A percentile compares a stretch with the other conserved stretches of the same genome.
phyloP scores from a whole-genome alignment of 441 rosid species.

The Bocquillonia castaneifolia region DNA sequence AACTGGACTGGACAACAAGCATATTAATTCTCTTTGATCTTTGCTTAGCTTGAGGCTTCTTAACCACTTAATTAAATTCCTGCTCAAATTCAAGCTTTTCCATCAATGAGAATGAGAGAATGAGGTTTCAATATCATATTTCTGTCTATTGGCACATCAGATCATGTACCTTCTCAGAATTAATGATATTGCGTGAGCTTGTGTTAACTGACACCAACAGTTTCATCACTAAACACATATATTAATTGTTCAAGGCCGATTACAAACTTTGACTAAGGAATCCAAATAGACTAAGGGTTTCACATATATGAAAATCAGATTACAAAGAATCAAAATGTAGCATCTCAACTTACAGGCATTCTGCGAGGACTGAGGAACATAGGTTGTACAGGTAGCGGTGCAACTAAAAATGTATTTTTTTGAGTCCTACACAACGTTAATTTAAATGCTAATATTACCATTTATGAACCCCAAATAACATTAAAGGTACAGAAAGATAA shows the following conservation, averaged over 20 bases:
- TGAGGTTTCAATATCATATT: constrained; percentile 55
- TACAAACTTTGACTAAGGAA: constrained; percentile 52
- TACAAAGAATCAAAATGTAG: not conserved
- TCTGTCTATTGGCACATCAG: constrained; percentile 72
- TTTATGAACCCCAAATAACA: too few species aligned
- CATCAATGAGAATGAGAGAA: too few species aligned
- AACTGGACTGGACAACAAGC: too few species aligned
- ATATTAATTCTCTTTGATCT: constrained; percentile 82
- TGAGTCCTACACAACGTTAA: not conserved
- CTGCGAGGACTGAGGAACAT: not conserved
- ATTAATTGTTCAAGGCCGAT: constrained; percentile 48
- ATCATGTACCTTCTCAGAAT: constrained; percentile 54
- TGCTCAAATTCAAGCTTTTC: constrained; percentile 64
- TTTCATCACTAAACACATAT: constrained; percentile 41
- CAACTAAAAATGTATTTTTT: not conserved
- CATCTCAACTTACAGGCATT: constrained; percentile 19
- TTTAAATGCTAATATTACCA: not conserved
- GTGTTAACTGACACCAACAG: constrained; percentile 54
- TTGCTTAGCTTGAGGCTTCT: constrained; percentile 66
- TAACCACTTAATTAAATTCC: constrained; percentile 49
- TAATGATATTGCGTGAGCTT: constrained; percentile 67
- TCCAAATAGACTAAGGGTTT: constrained; percentile 41
- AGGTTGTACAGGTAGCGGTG: not conserved
- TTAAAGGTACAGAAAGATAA: not conserved
- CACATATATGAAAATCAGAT: constrained; percentile 6